Evolutionary conservation across 2,329 filamentous ascomycete genomes (phyloP), one percentile per base, ranked within the genome.

Genomic region (Tolypocladium tropicale): DNA sequence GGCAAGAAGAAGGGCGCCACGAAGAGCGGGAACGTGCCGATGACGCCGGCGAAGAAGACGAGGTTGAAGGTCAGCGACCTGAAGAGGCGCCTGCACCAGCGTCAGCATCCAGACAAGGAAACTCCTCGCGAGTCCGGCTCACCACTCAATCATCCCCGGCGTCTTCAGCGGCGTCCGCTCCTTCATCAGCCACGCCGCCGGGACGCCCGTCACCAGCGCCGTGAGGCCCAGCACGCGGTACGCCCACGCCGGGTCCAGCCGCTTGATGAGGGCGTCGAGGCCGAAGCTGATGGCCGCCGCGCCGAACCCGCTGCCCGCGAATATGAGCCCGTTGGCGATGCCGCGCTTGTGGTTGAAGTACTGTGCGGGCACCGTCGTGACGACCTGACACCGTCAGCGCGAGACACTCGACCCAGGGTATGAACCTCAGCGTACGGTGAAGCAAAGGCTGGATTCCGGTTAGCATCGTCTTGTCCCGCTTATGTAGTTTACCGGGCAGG

Each of bases 1-100:
- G 82, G 82, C 0, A 85, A 67, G 63, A 84, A 85, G 68, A 83
- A 85, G 0, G 82, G 79, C 0, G 82, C 80, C 0, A 85, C 81
- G 56, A 83, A 77, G 18, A 85, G 74, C 0, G 82, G 78, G 59
- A 85, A 85, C 1, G 79, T 83, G 1, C 74, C 81, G 11, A 85
- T 72, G 0, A 75, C 78, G 0, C 79, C 78, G 5, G 76, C 76
- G 4, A 79, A 61, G 62, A 84, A 84, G 30, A 85, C 65, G 2
- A 78, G 65, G 6, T 71, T 60, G 64, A 84, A 85, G 11, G 72
- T 74, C 25, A 74, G 56, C 55, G 81, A 74, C 33, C 74, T 74
- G 64, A 84, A 82, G 2, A 84, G 68, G 33, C 68, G 68, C 78
- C 76, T 77, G 23, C 9, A 25, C 11, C 37, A 6, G 7, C 0